Percentiles rank a stretch among this genome's conserved stretches.
These are phyloP conservation scores for Dorcoceras hygrometricum DNA, from an alignment of 257 asterid genomes.

Conservation along the genomic window DNA sequence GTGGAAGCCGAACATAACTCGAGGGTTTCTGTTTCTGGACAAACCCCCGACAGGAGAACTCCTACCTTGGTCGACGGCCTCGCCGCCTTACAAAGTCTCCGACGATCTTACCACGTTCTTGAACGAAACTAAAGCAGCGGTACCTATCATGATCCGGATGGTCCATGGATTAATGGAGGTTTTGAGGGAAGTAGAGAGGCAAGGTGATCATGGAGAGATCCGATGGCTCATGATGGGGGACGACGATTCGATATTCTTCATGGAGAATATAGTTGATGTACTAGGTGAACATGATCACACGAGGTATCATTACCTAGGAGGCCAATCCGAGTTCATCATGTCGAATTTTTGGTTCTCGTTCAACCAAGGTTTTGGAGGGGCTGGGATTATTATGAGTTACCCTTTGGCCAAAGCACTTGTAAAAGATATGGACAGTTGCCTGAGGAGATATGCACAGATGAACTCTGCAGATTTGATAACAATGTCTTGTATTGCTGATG, in stretches of 20 bases:
- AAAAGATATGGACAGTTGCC: slow-evolving; percentile 39
- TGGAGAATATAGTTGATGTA: slow-evolving; percentile 59
- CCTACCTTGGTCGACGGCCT: slow-evolving; percentile 49
- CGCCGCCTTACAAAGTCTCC: slow-evolving; percentile 49
- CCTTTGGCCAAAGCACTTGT: slow-evolving; percentile 56
- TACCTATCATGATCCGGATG: slow-evolving; percentile 46
- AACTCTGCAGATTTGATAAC: slow-evolving; percentile 48
- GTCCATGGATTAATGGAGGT: slow-evolving; percentile 59
- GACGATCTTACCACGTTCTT: slow-evolving; percentile 29
- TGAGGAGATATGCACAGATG: slow-evolving; percentile 38
- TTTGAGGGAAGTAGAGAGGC: slow-evolving; percentile 33
- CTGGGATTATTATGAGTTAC: slow-evolving; percentile 58
- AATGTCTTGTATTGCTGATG: slow-evolving; percentile 61
- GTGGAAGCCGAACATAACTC: slow-evolving; percentile 47
- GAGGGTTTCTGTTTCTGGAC: slow-evolving; percentile 49
- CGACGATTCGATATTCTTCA: slow-evolving; percentile 61
- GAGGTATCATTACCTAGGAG: slow-evolving; percentile 55
- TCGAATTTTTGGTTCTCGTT: slow-evolving; percentile 53
- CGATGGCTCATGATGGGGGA: slow-evolving; percentile 80
- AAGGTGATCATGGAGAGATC: slow-evolving; percentile 22
- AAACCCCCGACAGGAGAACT: slow-evolving; percentile 33
- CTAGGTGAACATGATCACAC: slow-evolving; percentile 44
- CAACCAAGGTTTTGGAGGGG: slow-evolving; percentile 71
- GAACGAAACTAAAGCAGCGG: slow-evolving; percentile 28
- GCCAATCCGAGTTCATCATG: slow-evolving; percentile 50